Evolutionary conservation across 2,329 filamentous ascomycete species (phyloP).

Genomic region (Myriosclerotinia scirpicola): DNA sequence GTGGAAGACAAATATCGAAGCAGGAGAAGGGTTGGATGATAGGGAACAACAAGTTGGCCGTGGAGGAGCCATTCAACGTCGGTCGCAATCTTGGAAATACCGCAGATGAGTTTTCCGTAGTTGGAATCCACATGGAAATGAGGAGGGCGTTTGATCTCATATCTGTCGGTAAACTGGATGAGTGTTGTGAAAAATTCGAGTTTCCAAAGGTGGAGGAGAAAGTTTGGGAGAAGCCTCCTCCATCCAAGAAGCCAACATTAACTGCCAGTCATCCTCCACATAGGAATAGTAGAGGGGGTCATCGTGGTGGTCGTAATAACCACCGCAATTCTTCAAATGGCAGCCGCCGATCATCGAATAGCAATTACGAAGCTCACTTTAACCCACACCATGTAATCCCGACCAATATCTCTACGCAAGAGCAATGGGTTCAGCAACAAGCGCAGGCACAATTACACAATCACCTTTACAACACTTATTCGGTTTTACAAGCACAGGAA

Average conservation of each 20-base stretch:
- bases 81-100: slow-evolving; percentile 91
- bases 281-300: slow-evolving; percentile 36
- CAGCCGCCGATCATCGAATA: slow-evolving; percentile 40
- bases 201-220: slow-evolving; percentile 74
- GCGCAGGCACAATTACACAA: slow-evolving; percentile 42
- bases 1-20: slow-evolving; percentile 76
- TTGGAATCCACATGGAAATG: slow-evolving; percentile 85
- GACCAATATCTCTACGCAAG: slow-evolving; percentile 35
- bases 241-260: slow-evolving; percentile 52
- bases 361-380: slow-evolving; percentile 36
- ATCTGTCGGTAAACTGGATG: slow-evolving; percentile 72
- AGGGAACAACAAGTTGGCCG: slow-evolving; percentile 81
- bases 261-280: slow-evolving; percentile 57
- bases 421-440: slow-evolving; percentile 40
- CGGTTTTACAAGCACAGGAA: slow-evolving; percentile 47
- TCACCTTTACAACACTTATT: slow-evolving; percentile 42
- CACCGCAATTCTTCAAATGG: slow-evolving; percentile 35
- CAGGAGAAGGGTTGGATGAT: slow-evolving; percentile 86
- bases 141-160: slow-evolving; percentile 84
- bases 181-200: slow-evolving; percentile 84
- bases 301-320: slow-evolving; percentile 35
- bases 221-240: slow-evolving; percentile 55
- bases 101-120: slow-evolving; percentile 90
- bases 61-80: slow-evolving; percentile 95
- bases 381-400: slow-evolving; percentile 32